These are phyloP conservation scores for Coemansia sp. DNA, from an alignment of 192 early-diverging fungal species.

Conservation along the genomic window DNA sequence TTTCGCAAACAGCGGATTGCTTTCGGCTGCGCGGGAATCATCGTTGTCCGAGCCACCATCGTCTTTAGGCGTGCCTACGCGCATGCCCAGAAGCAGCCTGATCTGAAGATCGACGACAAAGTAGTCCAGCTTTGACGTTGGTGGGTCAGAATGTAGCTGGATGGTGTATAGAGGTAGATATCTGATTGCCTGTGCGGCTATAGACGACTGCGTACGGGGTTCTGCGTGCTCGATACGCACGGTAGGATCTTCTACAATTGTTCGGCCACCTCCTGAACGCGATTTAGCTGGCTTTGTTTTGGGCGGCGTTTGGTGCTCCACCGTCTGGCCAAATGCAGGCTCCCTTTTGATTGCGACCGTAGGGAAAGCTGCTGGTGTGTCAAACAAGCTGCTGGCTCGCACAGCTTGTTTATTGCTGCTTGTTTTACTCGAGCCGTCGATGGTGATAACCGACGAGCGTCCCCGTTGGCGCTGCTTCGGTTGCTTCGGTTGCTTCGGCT, in stretches of 20 bases:
- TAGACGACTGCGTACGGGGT: constrained; percentile 27
- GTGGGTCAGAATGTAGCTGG: constrained; percentile 55
- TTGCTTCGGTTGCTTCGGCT: not conserved
- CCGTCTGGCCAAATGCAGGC: constrained; percentile 1
- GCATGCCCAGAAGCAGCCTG: constrained; percentile 61
- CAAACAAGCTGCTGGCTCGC: constrained; percentile 16
- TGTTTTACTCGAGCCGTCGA: constrained; percentile 19
- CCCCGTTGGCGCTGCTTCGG: not conserved
- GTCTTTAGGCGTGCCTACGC: constrained; percentile 32
- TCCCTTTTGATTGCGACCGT: constrained; percentile 37
- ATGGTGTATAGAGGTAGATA: constrained; percentile 74
- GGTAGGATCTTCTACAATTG: constrained; percentile 27
- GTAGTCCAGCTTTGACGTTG: constrained; percentile 51
- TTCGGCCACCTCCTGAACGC: constrained; percentile 21
- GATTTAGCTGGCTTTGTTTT: constrained; percentile 12
- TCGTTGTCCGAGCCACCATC: not conserved
- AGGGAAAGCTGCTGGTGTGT: constrained; percentile 4
- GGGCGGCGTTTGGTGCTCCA: constrained; percentile 9
- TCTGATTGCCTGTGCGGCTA: constrained; percentile 58
- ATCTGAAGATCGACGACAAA: constrained; percentile 74
- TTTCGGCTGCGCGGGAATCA: not conserved
- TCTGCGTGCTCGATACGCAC: constrained; percentile 6
- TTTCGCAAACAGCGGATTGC: constrained; percentile 56
- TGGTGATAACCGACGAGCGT: constrained; percentile 6
- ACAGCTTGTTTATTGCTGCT: constrained; percentile 6